Percentiles rank a stretch among this genome's conserved stretches.
phyloP scores from a whole-genome alignment of 1,284 basidiomycete genomes.

The Melampsora larici-populina region DNA sequence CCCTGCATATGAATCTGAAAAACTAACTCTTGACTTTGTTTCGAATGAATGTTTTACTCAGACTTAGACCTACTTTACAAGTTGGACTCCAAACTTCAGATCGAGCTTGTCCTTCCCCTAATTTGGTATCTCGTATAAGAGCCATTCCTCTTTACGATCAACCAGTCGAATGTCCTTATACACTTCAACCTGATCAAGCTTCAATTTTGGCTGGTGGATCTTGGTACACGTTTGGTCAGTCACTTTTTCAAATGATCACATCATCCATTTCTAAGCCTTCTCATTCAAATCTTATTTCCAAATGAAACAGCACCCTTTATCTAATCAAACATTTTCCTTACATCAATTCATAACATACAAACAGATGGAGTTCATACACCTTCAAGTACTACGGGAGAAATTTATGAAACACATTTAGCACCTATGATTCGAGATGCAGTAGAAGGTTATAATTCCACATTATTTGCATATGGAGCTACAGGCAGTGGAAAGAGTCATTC shows the following conservation, averaged over 20 bases:
- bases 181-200: slow-evolving; percentile 17
- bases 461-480: slow-evolving; percentile 76
- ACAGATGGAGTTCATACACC: slow-evolving; percentile 23
- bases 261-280: background rate
- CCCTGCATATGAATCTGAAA: background rate
- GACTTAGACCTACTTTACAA: slow-evolving; percentile 18
- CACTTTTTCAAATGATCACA: background rate
- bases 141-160: background rate
- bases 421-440: slow-evolving; percentile 71
- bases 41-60: background rate
- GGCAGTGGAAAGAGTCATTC: slow-evolving; percentile 94
- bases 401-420: slow-evolving; percentile 49
- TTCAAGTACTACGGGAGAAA: slow-evolving; percentile 11
- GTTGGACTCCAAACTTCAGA: slow-evolving; percentile 3
- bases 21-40: background rate
- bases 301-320: background rate
- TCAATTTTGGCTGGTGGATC: slow-evolving; percentile 25
- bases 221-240: slow-evolving; percentile 33
- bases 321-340: background rate
- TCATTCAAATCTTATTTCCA: background rate
- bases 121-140: slow-evolving; percentile 2
- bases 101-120: background rate
- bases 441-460: slow-evolving; percentile 92
- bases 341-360: background rate
- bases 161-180: slow-evolving; percentile 4